These are phyloP conservation scores for Kodamaea neixiangensis DNA, from an alignment of 805 yeast species.

Conservation along the genomic window DNA sequence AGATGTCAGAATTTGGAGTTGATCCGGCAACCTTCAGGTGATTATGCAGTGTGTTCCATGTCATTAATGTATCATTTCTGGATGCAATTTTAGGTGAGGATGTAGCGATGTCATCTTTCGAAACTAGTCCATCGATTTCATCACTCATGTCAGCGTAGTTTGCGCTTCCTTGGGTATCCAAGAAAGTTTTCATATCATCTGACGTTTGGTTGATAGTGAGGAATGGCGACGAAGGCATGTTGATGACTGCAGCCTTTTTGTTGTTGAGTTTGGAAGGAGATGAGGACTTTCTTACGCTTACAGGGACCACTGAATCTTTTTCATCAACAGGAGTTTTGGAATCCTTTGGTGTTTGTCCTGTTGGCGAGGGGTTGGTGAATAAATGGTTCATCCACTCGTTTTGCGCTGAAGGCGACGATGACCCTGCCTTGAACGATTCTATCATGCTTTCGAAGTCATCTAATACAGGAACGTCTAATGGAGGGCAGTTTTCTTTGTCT, in stretches of 20 bases:
- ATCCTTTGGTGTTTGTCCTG: conserved; percentile 29
- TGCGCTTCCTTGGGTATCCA: conserved; percentile 15
- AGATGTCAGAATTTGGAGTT: conserved; percentile 23
- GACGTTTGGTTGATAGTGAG: conserved; percentile 19
- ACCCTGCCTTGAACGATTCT: conserved; percentile 20
- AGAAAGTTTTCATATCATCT: conserved; percentile 19
- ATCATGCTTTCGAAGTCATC: conserved; percentile 28
- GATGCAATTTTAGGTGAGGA: conserved; percentile 38
- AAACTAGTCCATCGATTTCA: conserved; percentile 16
- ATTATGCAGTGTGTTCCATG: conserved; percentile 19
- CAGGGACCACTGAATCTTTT: background rate
- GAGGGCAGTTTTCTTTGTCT: conserved; percentile 30
- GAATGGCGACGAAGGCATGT: conserved; percentile 46
- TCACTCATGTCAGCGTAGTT: conserved; percentile 12
- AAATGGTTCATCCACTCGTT: conserved; percentile 46
- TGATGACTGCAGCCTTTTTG: conserved; percentile 25
- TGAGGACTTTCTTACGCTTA: conserved; percentile 14
- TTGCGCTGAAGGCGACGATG: conserved; percentile 36
- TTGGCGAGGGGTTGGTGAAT: conserved; percentile 44
- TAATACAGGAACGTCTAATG: conserved; percentile 14
- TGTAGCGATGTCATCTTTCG: conserved; percentile 18
- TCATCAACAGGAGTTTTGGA: conserved; percentile 21
- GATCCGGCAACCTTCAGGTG: conserved; percentile 16
- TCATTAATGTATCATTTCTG: conserved; percentile 36
- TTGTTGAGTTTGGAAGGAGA: conserved; percentile 25